Percentiles rank a stretch among this genome's conserved stretches.
These are phyloP conservation scores for Colletotrichum nymphaeae DNA, from an alignment of 2,329 filamentous ascomycete species.

Conservation along the genomic window DNA sequence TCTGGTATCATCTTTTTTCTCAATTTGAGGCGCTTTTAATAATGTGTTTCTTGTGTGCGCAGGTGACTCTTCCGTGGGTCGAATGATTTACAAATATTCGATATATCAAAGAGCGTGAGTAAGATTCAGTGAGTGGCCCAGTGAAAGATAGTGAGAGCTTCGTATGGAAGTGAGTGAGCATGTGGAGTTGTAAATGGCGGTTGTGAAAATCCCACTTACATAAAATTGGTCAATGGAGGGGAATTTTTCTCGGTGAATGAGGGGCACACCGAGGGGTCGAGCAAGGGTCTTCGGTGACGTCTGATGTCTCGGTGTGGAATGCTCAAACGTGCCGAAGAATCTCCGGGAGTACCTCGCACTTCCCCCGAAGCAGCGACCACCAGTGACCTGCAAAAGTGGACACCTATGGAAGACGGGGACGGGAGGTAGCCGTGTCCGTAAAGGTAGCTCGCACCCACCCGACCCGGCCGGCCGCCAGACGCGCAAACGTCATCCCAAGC, in stretches of 20 bases:
- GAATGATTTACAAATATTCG: not conserved
- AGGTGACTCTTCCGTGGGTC: not conserved
- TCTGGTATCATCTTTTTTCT: slow-evolving; percentile 56
- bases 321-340: slow-evolving; percentile 11
- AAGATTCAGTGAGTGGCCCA: not conserved
- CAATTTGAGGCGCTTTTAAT: not conserved
- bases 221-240: slow-evolving; percentile 22
- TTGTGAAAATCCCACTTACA: slow-evolving; percentile 31
- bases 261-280: not conserved
- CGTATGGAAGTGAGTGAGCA: not conserved
- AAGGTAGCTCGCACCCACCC: slow-evolving; percentile 11
- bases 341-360: slow-evolving; percentile 6
- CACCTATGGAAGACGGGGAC: slow-evolving; percentile 13
- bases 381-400: slow-evolving; percentile 14
- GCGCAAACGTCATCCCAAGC: slow-evolving; percentile 37
- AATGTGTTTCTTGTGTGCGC: not conserved
- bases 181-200: not conserved
- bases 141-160: not conserved
- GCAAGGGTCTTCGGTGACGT: slow-evolving; percentile 12
- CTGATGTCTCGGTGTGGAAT: not conserved
- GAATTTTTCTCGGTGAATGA: slow-evolving; percentile 37
- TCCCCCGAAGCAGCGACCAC: not conserved
- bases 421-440: slow-evolving; percentile 1
- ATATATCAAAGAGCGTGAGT: not conserved
- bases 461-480: slow-evolving; percentile 13